Conservation (phyloP, 2,329 filamentous ascomycete genomes). For the Diaporthe aspalathi region DNA sequence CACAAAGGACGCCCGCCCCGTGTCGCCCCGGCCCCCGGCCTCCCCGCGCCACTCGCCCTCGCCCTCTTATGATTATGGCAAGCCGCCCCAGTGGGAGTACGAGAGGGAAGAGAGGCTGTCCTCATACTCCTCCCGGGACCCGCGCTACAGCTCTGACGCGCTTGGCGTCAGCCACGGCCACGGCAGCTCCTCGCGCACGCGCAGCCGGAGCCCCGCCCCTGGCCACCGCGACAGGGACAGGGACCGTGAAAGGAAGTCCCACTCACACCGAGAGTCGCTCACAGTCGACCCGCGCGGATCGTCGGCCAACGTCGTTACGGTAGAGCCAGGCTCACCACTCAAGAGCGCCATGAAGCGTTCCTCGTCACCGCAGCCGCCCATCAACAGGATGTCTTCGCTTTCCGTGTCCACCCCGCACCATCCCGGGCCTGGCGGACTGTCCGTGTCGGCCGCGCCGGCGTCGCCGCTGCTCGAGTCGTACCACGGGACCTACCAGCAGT, state of each 20-base stretch:
- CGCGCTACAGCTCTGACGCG: constrained; percentile 35
- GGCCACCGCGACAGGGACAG: constrained; percentile 38
- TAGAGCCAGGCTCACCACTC: constrained; percentile 51
- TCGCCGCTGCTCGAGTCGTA: constrained; percentile 94
- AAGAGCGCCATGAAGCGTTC: constrained; percentile 53
- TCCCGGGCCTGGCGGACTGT: constrained; percentile 49
- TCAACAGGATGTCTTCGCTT: constrained; percentile 63
- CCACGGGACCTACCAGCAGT: constrained; percentile 91
- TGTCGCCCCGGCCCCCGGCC: constrained; percentile 42
- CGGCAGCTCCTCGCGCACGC: constrained; percentile 41
- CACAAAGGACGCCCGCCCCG: constrained; percentile 40
- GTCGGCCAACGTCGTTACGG: constrained; percentile 54
- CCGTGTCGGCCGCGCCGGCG: constrained; percentile 69
- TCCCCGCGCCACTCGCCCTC: constrained; percentile 44
- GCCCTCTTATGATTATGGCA: constrained; percentile 45
- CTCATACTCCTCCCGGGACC: constrained; percentile 48
- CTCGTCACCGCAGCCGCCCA: constrained; percentile 61
- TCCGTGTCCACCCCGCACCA: constrained; percentile 61
- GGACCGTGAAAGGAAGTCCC: constrained; percentile 36
- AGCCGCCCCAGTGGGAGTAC: constrained; percentile 54
- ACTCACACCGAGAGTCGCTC: constrained; percentile 46
- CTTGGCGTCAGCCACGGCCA: constrained; percentile 31
- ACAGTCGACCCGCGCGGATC: constrained; percentile 53
- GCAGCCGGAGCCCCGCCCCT: constrained; percentile 41
- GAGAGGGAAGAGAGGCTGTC: constrained; percentile 47